Base-by-base conservation (phyloP, 1,139 yeast species). In the Candida sanyaensis region DNA sequence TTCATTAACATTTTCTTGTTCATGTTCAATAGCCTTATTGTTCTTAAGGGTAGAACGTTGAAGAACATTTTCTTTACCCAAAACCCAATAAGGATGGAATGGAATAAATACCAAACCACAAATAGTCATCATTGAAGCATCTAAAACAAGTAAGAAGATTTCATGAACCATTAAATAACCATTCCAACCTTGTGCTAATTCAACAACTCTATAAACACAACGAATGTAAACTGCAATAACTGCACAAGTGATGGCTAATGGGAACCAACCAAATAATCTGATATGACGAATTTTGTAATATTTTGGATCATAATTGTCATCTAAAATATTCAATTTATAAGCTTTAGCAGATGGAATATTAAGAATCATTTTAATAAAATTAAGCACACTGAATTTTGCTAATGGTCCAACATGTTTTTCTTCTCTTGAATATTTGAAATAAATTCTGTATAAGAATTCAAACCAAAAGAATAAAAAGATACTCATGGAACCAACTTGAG, bases 141-240 rank as follows among this genome's bases (percentile, higher is more conserved):
- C 97, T 44, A 91, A 74, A n/a, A 81, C 78, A 74, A 90, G 75
- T 55, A 91, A 78, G 63, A 76, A 89, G 32, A 77, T 75, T 65
- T 91, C 97, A 56, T 84, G 84, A 1, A 72, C 66, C 48, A 88
- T 84, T 54, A 90, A 71, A 52, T 73, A 77, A 0, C 96, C 95
- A 7, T 57, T 44, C 82, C 90, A 89, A 8, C 97, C 96, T 58
- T 84, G 81, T 4, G 84, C 71, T 48, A 90, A 74, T 65, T 90
- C 97, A 27, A 82, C 80, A 47, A 88, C 82, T 67, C 97, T 79
- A 66, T 88, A 90, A 30, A 86, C 70, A 63, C 93, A 87, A 64
- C 97, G 79, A 44, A 81, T 75, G 57, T 78, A 86, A 37, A 89
- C 74, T 1, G 48, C 75, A 12, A 84, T 31, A 2, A 84, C 83